Base-by-base conservation (phyloP, 306 rosid species). In the Vicia sativa region DNA sequence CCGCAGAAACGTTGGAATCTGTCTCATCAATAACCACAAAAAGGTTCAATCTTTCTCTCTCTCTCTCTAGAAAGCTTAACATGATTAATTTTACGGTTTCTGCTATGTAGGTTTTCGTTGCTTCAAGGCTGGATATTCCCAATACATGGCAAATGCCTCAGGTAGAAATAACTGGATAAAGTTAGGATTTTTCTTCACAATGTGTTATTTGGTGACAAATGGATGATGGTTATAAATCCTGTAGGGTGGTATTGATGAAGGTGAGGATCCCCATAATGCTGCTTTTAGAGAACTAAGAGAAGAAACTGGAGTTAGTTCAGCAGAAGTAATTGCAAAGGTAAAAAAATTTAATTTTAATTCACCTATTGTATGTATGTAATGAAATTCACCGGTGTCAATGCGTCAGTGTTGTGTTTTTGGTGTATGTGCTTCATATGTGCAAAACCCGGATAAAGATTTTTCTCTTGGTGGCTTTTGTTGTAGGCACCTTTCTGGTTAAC, bases 111-210 rank as follows among this genome's bases (percentile, higher is more conserved):
- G 21, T 81, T 38, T 90, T 92, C 61, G 78, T 87, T 25, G 96
- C 96, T 77, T 84, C 96, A 9, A 82, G 98, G 79, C 74, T 92
- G 15, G 93, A 87, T 77, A 58, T 79, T 65, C 96, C 96, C 21
- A 34, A 68, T 80, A 57, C 91, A 35, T 90, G 98, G 98, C 96
- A 92, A 87, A 92, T 92, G 98, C 96, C 98, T 0, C 96, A 92
- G 91, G 97, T 91, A 37, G 45, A 15, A 38, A 38, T 12, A 9
- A 71, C 18, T 39, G 1, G 5, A 14, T 9, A 5, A 11, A 49
- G 9, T 73, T 54, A 11, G 66, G 57, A 38, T 38, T 59, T 56
- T 29, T 67, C 5, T 23, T 18, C 54, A 50, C 52, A 35, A 23
- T 50, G 41, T 71, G 7, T 43, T 21, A 1, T 44, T 42, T 42